phyloP scores from a whole-genome alignment of 306 rosid genomes.

The Comarum palustre region DNA sequence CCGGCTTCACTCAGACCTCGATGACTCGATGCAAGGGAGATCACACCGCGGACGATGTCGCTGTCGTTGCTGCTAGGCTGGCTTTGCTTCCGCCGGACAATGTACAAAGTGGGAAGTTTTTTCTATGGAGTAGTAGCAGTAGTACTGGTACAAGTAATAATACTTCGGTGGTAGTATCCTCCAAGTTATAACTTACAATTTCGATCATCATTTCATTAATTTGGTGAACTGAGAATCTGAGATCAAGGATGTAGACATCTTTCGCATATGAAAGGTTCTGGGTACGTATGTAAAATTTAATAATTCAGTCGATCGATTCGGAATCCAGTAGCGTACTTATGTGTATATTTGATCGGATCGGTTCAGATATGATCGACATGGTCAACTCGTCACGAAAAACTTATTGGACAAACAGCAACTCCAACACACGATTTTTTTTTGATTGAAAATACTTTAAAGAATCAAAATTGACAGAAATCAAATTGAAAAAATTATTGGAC shows the following conservation, averaged over 20 bases:
- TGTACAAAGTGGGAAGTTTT: conserved; percentile 60
- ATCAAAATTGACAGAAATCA: too few species aligned
- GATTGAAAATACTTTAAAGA: too few species aligned
- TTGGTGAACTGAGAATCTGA: not conserved
- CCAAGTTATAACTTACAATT: not conserved
- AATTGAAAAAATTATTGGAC: too few species aligned
- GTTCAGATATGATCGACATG: not conserved
- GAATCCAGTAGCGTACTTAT: not conserved
- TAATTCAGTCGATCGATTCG: not conserved
- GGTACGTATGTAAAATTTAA: not conserved
- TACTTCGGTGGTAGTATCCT: not conserved
- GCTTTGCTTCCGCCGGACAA: conserved; percentile 60
- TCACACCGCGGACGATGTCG: conserved; percentile 59
- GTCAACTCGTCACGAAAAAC: not conserved
- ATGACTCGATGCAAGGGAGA: conserved; percentile 76
- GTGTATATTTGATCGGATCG: not conserved
- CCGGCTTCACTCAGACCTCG: conserved; percentile 82
- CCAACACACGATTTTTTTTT: too few species aligned
- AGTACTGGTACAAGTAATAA: not conserved
- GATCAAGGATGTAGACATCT: not conserved
- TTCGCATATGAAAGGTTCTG: not conserved
- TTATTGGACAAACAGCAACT: too few species aligned
- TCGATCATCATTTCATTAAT: not conserved
- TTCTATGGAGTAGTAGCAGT: conserved; percentile 21
- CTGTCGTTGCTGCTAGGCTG: conserved; percentile 42